Conservation (phyloP, 345 rosid genomes). For the Brassica nigra region DNA sequence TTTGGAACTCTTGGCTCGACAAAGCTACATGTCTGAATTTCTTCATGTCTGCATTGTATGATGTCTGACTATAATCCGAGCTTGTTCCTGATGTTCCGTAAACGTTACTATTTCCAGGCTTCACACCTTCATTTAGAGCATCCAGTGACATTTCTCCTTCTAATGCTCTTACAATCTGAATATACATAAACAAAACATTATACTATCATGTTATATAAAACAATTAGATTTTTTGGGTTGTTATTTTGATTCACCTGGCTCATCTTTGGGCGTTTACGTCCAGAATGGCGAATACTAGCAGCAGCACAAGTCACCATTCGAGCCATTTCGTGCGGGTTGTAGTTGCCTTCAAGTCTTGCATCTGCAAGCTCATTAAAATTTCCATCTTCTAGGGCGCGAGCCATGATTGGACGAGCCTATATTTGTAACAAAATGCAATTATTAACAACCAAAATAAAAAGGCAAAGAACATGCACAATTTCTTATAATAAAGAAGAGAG, state of each 20-base stretch:
- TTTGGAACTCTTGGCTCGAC: conserved; percentile 60
- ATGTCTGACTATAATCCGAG: conserved; percentile 52
- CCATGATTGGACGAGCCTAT: conserved; percentile 76
- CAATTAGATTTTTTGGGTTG: neutral
- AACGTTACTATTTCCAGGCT: conserved; percentile 62
- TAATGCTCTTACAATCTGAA: conserved; percentile 76
- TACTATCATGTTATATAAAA: neutral
- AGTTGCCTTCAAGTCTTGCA: conserved; percentile 59
- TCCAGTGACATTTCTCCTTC: conserved; percentile 89
- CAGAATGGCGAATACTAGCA: conserved; percentile 87
- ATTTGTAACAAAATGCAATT: neutral
- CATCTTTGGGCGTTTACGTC: conserved; percentile 90
- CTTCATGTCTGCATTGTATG: conserved; percentile 78
- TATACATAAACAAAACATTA: neutral
- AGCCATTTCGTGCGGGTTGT: conserved; percentile 62
- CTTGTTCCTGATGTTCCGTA: conserved; percentile 40
- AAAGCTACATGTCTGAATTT: conserved; percentile 77
- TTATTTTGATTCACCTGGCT: conserved; percentile 59
- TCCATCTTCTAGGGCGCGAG: conserved; percentile 53
- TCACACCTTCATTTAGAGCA: conserved; percentile 66
- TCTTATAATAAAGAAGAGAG: neutral
- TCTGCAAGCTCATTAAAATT: conserved; percentile 59
- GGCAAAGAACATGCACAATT: neutral
- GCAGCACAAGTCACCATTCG: conserved; percentile 78
- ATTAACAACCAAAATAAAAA: neutral